Evolutionary conservation across 139 green algal genomes (phyloP), one percentile per base, ranked within the genome.

Genomic region (Chlamydomonas applanata): DNA sequence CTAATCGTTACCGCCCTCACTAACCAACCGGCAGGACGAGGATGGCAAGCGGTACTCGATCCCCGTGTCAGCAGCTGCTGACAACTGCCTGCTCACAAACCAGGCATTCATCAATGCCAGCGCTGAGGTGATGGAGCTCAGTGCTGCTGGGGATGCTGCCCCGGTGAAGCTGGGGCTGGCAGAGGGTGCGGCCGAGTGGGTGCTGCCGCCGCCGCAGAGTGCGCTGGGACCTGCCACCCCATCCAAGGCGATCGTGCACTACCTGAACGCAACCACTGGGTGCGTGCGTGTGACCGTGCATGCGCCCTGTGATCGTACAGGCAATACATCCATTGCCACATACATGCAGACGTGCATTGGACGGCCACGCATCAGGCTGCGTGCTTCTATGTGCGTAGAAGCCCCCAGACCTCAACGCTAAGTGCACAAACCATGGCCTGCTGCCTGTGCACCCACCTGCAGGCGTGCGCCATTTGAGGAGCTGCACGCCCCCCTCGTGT

Each of bases 81-180:
- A 96, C 85, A 92, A 89, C 80, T 89, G 78, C 73, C 53, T 91
- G 30, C 79, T 96, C 29, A 93, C 83, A 0, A 71, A 78, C 29
- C 24, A 83, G n/a, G 34, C 79, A 9, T 95, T 95, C 77, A 44
- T 93, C 17, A 35, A 81, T 66, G 85, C 88, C 22, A 70, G 73
- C 2, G 16, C 24, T 36, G 44, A 27, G 13, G 27, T 16, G 44
- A 22, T 59, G 16, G 34, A 17, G 9, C 17, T 33, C 40, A 49
- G 40, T 49, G 40, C 7, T 19, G 11, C 40, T 49, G 40, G 40
- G 40, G 7, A 19, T 49, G 40, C 40, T 49, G 40, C n/a, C 16
- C 45, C 73, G 3, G 64, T 72, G 9, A 27, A 34, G 7, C 78
- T 79, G 30, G 60, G 77, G 19, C 46, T 44, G 25, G 46, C 29